Percentiles rank a stretch among this genome's conserved stretches.
phyloP scores from a whole-genome alignment of 2,329 filamentous ascomycete genomes.

The Fusarium sulawesiense region DNA sequence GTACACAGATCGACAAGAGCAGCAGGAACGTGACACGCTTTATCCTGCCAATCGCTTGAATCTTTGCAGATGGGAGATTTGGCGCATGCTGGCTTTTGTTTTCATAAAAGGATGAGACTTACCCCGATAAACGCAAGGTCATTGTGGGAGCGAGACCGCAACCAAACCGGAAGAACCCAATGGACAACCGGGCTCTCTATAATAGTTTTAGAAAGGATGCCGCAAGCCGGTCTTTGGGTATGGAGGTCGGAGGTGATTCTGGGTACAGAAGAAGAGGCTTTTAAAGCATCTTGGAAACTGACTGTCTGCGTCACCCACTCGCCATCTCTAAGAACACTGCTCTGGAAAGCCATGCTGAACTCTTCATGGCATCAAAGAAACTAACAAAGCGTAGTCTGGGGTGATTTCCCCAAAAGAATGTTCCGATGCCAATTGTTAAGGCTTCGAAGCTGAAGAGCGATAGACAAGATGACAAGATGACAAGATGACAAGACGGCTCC shows the following conservation, averaged over 20 bases:
- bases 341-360: slow-evolving; percentile 61
- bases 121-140: slow-evolving; percentile 90
- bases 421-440: not conserved
- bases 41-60: not conserved
- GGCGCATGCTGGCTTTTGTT: not conserved
- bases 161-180: slow-evolving; percentile 81
- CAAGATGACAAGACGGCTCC: not conserved
- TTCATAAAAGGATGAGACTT: slow-evolving; percentile 53
- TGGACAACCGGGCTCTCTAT: slow-evolving; percentile 79
- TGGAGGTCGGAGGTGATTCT: slow-evolving; percentile 48
- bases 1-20: not conserved
- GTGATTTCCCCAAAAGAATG: not conserved
- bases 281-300: slow-evolving; percentile 57
- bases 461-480: not conserved
- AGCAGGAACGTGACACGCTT: not conserved
- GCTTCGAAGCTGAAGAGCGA: not conserved
- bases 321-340: slow-evolving; percentile 64
- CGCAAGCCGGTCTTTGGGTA: slow-evolving; percentile 66
- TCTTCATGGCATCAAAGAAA: slow-evolving; percentile 39
- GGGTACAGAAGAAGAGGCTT: slow-evolving; percentile 50
- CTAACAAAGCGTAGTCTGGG: not conserved
- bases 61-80: not conserved
- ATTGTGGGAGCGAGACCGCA: slow-evolving; percentile 76
- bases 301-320: slow-evolving; percentile 68
- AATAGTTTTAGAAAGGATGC: slow-evolving; percentile 82